Conservation (phyloP, 1,284 basidiomycete species). For the Erythrobasidium hasegawianum region DNA sequence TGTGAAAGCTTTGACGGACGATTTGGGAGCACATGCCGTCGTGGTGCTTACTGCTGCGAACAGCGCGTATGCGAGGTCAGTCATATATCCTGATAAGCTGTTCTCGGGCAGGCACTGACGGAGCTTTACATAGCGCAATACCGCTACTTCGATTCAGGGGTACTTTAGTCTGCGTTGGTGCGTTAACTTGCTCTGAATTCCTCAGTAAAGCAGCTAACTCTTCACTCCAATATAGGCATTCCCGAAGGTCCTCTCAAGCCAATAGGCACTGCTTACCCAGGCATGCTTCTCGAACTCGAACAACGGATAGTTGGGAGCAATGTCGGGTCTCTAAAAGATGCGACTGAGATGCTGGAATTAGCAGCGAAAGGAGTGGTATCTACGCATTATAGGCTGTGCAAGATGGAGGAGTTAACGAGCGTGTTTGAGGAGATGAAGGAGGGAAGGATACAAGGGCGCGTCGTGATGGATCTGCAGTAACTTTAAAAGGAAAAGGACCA, state of each 20-base stretch:
- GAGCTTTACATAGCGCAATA: neutral
- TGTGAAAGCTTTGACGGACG: conserved; percentile 43
- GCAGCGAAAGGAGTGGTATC: conserved; percentile 43
- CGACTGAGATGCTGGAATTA: conserved; percentile 44
- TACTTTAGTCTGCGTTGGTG: conserved; percentile 32
- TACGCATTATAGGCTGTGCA: conserved; percentile 40
- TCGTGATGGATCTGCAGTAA: conserved; percentile 45
- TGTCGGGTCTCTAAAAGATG: conserved; percentile 46
- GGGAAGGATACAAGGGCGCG: conserved; percentile 44
- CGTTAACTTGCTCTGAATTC: too few relatives aligned
- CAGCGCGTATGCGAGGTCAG: conserved; percentile 44
- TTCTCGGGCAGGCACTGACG: conserved; percentile 41
- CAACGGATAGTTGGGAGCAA: conserved; percentile 41
- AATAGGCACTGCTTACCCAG: conserved; percentile 44
- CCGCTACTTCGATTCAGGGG: conserved; percentile 19
- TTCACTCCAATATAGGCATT: too few relatives aligned
- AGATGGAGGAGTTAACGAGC: conserved; percentile 40
- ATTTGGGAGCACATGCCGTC: conserved; percentile 45
- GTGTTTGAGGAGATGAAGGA: conserved; percentile 45
- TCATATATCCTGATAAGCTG: too few relatives aligned
- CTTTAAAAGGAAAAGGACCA: too few relatives aligned
- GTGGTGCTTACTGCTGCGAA: conserved; percentile 44
- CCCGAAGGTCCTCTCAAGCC: conserved; percentile 38
- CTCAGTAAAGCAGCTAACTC: too few relatives aligned
- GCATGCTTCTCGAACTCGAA: conserved; percentile 42